phyloP scores from a whole-genome alignment of 2,329 filamentous ascomycete species.

The Pseudocercospora pini-densiflorae region DNA sequence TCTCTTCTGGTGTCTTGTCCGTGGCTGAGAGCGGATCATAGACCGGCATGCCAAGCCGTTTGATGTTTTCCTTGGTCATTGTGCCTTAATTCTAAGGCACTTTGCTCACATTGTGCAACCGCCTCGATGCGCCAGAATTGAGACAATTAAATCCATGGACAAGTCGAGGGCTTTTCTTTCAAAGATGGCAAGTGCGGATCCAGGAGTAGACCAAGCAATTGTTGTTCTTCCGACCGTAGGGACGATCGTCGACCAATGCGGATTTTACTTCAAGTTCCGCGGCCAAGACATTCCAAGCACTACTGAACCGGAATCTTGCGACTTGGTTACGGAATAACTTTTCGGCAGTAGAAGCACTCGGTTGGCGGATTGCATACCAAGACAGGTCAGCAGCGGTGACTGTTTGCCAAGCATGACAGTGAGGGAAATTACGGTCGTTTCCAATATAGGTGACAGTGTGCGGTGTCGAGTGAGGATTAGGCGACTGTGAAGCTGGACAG shows the following conservation, averaged over 20 bases:
- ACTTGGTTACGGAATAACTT: not conserved
- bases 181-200: not conserved
- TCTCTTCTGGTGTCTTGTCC: slow-evolving; percentile 6
- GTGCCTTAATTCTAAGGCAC: not conserved
- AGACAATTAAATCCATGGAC: no score
- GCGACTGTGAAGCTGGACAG: no score
- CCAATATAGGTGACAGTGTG: no score
- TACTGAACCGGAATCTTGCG: not conserved
- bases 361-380: not conserved
- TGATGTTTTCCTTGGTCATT: not conserved
- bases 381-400: not conserved
- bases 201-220: not conserved
- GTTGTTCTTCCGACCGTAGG: not conserved
- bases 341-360: not conserved
- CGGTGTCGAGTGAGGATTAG: no score
- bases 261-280: not conserved
- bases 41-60: not conserved
- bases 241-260: not conserved
- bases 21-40: not conserved
- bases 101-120: not conserved
- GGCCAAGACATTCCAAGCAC: slow-evolving; percentile 3
- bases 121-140: not conserved
- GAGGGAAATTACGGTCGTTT: not conserved
- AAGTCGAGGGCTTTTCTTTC: no score
- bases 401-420: not conserved